phyloP scores from a whole-genome alignment of 345 rosid genomes.

The Rhodamnia argentea region DNA sequence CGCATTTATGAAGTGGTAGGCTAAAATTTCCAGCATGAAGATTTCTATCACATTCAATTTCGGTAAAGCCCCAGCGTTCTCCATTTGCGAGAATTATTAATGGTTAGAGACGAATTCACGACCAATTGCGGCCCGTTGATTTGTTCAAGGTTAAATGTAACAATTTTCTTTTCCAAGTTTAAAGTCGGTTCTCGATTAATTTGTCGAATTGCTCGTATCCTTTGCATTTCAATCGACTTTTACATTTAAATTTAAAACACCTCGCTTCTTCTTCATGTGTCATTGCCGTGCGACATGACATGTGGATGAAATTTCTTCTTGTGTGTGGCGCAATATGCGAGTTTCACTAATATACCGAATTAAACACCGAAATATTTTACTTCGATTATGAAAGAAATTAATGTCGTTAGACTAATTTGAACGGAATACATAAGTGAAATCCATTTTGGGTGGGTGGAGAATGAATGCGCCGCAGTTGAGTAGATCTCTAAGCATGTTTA shows the following conservation, averaged over 20 bases:
- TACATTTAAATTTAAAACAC: not conserved
- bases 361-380: not conserved
- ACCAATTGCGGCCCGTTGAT: not conserved
- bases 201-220: not conserved
- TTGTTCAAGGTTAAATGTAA: not conserved
- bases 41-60: not conserved
- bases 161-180: not conserved
- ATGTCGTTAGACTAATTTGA: not conserved
- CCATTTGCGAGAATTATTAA: not conserved
- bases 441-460: not conserved
- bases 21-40: not conserved
- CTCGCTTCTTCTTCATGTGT: not conserved
- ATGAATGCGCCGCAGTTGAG: not conserved
- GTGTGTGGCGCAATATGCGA: not conserved
- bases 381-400: not conserved
- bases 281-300: not conserved
- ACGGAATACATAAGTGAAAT: not conserved
- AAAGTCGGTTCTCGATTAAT: not conserved
- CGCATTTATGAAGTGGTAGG: too few relatives aligned
- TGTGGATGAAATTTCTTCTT: not conserved
- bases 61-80: too few relatives aligned
- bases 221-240: not conserved
- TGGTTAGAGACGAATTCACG: not conserved
- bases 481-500: not conserved
- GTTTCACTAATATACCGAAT: not conserved